A percentile compares a stretch with the other conserved stretches of the same genome.
Evolutionary conservation across 2,329 filamentous ascomycete genomes (phyloP).

Genomic region (Thelonectria blattea): DNA sequence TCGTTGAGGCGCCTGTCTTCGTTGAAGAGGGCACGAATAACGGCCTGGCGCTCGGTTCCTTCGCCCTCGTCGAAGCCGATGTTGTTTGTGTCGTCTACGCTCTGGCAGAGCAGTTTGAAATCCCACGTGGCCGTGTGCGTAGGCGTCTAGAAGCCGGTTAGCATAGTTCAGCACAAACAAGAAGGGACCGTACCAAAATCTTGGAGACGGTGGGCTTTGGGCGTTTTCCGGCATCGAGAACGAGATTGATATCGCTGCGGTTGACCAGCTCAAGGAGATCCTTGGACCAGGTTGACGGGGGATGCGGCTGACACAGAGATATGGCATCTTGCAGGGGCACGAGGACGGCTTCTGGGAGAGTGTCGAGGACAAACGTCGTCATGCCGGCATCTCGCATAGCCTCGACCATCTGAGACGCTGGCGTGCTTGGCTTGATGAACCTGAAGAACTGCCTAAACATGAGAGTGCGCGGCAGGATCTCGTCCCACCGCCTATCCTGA

Average conservation of each 20-base stretch:
- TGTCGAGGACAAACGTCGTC: conserved; percentile 72
- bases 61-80: conserved; percentile 77
- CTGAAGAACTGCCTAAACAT: conserved; percentile 74
- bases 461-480: conserved; percentile 68
- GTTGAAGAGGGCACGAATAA: conserved; percentile 86
- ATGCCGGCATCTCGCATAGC: conserved; percentile 75
- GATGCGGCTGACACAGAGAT: conserved; percentile 80
- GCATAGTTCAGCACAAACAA: conserved; percentile 1
- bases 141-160: conserved; percentile 52
- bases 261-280: conserved; percentile 77
- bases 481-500: conserved; percentile 51
- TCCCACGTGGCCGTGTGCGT: conserved; percentile 75
- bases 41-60: conserved; percentile 80
- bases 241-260: conserved; percentile 77
- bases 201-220: conserved; percentile 44
- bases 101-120: conserved; percentile 77
- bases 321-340: conserved; percentile 84
- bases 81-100: conserved; percentile 63
- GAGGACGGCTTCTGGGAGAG: conserved; percentile 83
- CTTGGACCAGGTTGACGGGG: conserved; percentile 76
- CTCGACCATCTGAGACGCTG: conserved; percentile 71
- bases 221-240: conserved; percentile 56
- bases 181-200: conserved; percentile 47
- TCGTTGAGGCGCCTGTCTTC: conserved; percentile 91
- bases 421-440: conserved; percentile 57